phyloP scores from a whole-genome alignment of 192 early-diverging fungal genomes.

The Coemansia sp. region DNA sequence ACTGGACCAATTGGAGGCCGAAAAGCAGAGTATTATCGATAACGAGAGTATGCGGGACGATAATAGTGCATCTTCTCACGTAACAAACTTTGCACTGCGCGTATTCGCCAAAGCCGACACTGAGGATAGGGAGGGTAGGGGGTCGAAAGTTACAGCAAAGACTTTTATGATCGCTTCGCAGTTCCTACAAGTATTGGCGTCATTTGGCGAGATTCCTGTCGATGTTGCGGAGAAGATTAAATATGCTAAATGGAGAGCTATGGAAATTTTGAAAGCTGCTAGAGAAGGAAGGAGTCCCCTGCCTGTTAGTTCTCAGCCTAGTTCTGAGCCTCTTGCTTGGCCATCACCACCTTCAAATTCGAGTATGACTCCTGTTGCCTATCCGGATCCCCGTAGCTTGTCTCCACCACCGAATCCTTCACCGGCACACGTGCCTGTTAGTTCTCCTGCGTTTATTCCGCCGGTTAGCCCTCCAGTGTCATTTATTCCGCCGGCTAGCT shows the following conservation, averaged over 20 bases:
- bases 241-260: conserved; percentile 96
- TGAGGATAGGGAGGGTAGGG: conserved; percentile 83
- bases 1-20: conserved; percentile 80
- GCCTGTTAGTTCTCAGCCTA: too few species aligned
- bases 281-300: conserved; percentile 73
- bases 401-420: neutral
- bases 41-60: conserved; percentile 79
- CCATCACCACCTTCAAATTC: conserved; percentile 22
- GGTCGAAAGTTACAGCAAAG: conserved; percentile 84
- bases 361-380: neutral
- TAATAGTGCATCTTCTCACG: conserved; percentile 72
- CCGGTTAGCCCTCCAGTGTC: neutral
- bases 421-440: neutral
- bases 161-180: conserved; percentile 87
- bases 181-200: conserved; percentile 85
- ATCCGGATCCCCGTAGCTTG: neutral
- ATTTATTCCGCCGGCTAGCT: conserved; percentile 2
- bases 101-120: conserved; percentile 91
- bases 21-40: conserved; percentile 65
- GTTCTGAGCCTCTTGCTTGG: conserved; percentile 15
- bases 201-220: conserved; percentile 76
- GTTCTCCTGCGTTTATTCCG: conserved; percentile 10
- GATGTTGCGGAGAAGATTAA: conserved; percentile 84
- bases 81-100: conserved; percentile 88
- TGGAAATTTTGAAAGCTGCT: conserved; percentile 90